phyloP scores from a whole-genome alignment of 2,329 filamentous ascomycete species.

The Clarireedia monteithiana region DNA sequence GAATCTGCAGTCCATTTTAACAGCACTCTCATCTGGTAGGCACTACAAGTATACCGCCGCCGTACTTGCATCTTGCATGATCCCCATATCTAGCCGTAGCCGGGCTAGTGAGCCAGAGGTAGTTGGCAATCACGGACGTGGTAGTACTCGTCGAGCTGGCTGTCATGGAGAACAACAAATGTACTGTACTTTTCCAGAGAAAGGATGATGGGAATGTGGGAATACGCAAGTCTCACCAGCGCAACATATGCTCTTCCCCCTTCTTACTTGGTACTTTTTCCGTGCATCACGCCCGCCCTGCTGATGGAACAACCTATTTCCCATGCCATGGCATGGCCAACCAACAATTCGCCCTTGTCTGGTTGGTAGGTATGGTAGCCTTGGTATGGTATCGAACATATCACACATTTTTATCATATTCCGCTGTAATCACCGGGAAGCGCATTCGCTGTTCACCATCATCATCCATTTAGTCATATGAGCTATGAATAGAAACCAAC shows the following conservation, averaged over 20 bases:
- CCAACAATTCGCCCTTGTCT: too few species aligned
- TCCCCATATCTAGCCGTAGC: not conserved
- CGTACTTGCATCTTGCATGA: not conserved
- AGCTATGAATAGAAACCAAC: conserved; percentile 1
- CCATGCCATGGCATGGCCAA: too few species aligned
- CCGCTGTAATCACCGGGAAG: not conserved
- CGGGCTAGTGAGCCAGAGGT: not conserved
- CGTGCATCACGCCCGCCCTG: not conserved
- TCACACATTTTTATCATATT: not conserved
- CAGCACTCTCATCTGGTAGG: not conserved
- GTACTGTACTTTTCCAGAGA: too few species aligned
- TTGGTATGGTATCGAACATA: too few species aligned
- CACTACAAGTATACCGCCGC: too few species aligned
- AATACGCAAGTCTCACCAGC: too few species aligned
- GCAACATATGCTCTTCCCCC: not conserved
- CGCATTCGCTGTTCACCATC: not conserved
- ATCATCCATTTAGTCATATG: not conserved
- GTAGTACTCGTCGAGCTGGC: too few species aligned
- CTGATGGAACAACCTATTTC: too few species aligned
- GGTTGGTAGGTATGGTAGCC: too few species aligned
- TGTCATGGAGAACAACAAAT: too few species aligned
- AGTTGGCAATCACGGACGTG: too few species aligned
- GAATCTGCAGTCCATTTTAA: not conserved
- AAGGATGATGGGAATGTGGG: too few species aligned
- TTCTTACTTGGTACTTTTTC: not conserved